Base-by-base conservation (phyloP, 345 rosid species). In the Moricandia arvensis region DNA sequence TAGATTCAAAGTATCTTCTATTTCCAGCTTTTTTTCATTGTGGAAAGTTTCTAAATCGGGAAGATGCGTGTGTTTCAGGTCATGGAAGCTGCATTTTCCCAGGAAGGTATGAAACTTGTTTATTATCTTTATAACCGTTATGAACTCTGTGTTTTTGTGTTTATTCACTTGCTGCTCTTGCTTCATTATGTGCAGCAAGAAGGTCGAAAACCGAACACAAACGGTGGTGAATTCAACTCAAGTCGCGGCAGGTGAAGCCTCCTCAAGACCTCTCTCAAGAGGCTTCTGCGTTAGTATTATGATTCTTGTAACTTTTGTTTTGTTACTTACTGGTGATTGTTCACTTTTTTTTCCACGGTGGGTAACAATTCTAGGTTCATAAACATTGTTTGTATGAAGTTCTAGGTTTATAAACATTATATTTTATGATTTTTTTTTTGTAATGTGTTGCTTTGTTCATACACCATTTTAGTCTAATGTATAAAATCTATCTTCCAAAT, bases 11-110 rank as follows among this genome's bases (percentile, higher is more conserved):
- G 34, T 54, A 18, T 54, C 33, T 63, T 1, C 21, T 0, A n/a
- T n/a, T 57, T 10, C 0, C 17, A 6, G 7, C 13, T 0, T 1
- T 0, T 3, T 58, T 33, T 57, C 65, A 0, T 30, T 4, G 29
- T 31, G 13, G 1, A 57, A 60, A 62, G n/a, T 12, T 43, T 47
- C 18, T 58, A 49, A 49, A 35, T 4, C 26, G 0, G 16, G 8
- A 15, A 53, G 8, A 45, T 64, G 35, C 1, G 1, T 35, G 53
- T 61, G 15, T 62, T 67, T 8, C 87, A 93, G 97, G 97, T 82
- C 97, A 87, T 75, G 97, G 92, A 69, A 87, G 84, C 85, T 91
- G 98, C 87, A 80, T 84, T 75, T 94, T 91, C 85, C 96, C 93
- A 10, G 97, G 98, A 84, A 94, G 98, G 98, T 94, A 80, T 80